Percentiles rank a stretch among this genome's conserved stretches.
Conservation (phyloP, 352 stramenopile genomes). For the Pythium sp. region DNA sequence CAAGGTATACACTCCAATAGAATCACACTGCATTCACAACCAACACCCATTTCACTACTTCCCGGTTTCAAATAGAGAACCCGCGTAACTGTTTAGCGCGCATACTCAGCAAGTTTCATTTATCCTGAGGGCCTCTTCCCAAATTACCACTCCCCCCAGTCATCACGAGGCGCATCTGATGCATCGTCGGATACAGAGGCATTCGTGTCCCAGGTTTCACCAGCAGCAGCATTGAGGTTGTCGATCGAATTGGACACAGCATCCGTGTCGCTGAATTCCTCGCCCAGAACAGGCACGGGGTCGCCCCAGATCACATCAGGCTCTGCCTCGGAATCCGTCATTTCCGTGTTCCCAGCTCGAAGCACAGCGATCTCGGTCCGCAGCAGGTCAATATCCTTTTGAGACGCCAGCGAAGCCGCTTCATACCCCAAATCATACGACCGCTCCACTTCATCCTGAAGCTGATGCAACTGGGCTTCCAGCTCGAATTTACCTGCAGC, state of each 20-base stretch:
- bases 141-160: constrained; percentile 19
- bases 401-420: constrained; percentile 1
- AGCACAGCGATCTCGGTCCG: constrained; percentile 23
- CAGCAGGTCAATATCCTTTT: constrained; percentile 29
- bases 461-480: constrained; percentile 1
- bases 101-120: constrained; percentile 1
- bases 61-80: not conserved
- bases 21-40: constrained; percentile 9
- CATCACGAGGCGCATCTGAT: constrained; percentile 14
- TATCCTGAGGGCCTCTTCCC: not conserved
- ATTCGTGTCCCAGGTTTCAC: constrained; percentile 4
- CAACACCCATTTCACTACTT: not conserved
- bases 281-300: constrained; percentile 17
- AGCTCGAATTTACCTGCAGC: constrained; percentile 9
- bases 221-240: constrained; percentile 7
- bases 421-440: constrained; percentile 6
- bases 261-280: constrained; percentile 17
- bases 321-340: constrained; percentile 10
- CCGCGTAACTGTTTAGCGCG: not conserved
- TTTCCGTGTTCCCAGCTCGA: constrained; percentile 6
- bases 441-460: constrained; percentile 1
- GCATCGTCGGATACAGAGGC: constrained; percentile 11
- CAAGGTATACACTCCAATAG: constrained; percentile 6
- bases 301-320: constrained; percentile 19
- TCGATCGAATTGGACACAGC: constrained; percentile 17